These are phyloP conservation scores for Fusarium drepaniforme DNA, from an alignment of 2,329 filamentous ascomycete genomes.

Conservation along the genomic window DNA sequence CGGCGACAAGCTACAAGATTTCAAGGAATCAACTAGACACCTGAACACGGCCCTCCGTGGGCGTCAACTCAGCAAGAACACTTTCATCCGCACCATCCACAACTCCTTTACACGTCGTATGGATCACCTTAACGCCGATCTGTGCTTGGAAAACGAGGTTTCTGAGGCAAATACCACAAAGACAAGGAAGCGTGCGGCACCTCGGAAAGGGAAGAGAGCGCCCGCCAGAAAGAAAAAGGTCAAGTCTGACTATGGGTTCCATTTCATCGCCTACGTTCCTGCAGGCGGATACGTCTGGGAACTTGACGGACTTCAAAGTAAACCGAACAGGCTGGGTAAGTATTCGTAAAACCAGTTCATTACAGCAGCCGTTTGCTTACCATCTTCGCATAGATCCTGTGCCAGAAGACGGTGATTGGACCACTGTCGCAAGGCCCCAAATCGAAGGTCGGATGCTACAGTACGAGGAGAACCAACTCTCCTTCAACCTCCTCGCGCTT, in stretches of 20 bases:
- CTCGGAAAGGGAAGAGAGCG: slow-evolving; percentile 51
- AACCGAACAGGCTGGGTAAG: slow-evolving; percentile 64
- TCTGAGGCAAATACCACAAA: slow-evolving; percentile 50
- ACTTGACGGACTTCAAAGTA: slow-evolving; percentile 84
- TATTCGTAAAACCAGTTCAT: neutral
- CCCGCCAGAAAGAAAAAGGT: slow-evolving; percentile 52
- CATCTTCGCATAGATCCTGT: slow-evolving; percentile 18
- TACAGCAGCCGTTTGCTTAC: slow-evolving; percentile 6
- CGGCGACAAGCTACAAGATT: slow-evolving; percentile 76
- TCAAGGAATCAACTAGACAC: slow-evolving; percentile 78
- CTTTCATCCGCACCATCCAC: slow-evolving; percentile 83
- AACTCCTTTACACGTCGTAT: slow-evolving; percentile 88
- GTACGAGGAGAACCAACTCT: slow-evolving; percentile 73
- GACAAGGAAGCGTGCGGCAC: slow-evolving; percentile 47
- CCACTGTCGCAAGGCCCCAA: slow-evolving; percentile 70
- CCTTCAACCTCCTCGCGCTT: slow-evolving; percentile 84
- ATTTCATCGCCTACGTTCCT: slow-evolving; percentile 92
- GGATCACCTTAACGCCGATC: slow-evolving; percentile 80
- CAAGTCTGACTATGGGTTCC: slow-evolving; percentile 75
- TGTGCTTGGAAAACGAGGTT: slow-evolving; percentile 71
- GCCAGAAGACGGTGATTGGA: slow-evolving; percentile 67
- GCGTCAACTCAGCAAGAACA: slow-evolving; percentile 78
- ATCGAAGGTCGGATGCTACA: slow-evolving; percentile 77
- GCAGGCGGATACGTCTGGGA: slow-evolving; percentile 83
- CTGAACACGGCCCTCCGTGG: slow-evolving; percentile 82